Evolutionary conservation across 345 rosid genomes (phyloP), one percentile per base, ranked within the genome.

Genomic region (Cochlearia excelsa): DNA sequence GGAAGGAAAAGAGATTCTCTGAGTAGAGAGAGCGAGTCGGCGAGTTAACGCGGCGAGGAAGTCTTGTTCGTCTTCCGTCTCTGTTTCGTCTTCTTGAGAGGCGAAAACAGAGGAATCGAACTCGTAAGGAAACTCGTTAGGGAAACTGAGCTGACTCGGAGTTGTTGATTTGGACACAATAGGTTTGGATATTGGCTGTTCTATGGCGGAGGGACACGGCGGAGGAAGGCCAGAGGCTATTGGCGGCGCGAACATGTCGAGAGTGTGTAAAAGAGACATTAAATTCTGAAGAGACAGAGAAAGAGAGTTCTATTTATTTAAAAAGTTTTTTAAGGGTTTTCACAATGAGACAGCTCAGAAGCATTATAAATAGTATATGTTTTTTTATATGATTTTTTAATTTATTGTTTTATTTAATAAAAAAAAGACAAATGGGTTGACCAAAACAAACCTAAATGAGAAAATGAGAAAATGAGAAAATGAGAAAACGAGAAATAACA

Each of bases 101-200:
- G 77, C 63, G 59, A 79, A 67, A 66, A 71, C 55, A 5, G 82
- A 70, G 7, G 65, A 41, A 26, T 70, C 63, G 8, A 79, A 72
- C 61, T 83, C 90, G 71, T 68, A 84, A 10, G 92, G 95, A 56
- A 88, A 77, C 74, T 88, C 93, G 1, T 59, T 54, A 0, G 92
- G 85, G 61, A 84, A 77, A 34, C 28, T 45, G 49, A 67, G 51
- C 31, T 69, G 42, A 44, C 42, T 66, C 68, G 1, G 41, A 1
- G 10, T 3, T 37, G 40, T 16, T 16, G 23, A 16, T 16, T 16
- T 16, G 23, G 23, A 16, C 23, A 16, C 23, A 16, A 16, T 16
- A 16, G 23, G 23, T 16, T 16, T 16, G 23, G 23, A 8, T 30
- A 3, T 42, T 26, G 9, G 9, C 33, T 41, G 23, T 47, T 5